These are phyloP conservation scores for Boletus coffeatus DNA, from an alignment of 1,284 basidiomycete genomes.

Conservation along the genomic window DNA sequence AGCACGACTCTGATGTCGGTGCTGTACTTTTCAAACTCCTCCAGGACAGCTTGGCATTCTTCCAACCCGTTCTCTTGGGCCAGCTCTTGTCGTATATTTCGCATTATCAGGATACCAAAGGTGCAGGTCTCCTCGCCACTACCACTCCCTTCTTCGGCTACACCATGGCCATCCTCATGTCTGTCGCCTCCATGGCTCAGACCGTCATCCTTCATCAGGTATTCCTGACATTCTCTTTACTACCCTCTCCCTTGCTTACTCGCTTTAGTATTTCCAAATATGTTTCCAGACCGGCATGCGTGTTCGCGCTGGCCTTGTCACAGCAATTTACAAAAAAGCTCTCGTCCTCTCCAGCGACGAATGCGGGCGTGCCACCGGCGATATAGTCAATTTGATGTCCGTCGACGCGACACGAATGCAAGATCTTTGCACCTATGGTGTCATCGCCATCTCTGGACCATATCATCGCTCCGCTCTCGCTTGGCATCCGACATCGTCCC, in stretches of 20 bases:
- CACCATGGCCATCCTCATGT: constrained; percentile 75
- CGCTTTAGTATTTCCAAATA: constrained; percentile 69
- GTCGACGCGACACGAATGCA: constrained; percentile 84
- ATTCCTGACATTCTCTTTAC: constrained; percentile 6
- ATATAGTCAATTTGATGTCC: constrained; percentile 93
- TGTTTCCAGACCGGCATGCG: constrained; percentile 89
- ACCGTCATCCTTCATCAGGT: constrained; percentile 87
- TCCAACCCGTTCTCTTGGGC: constrained; percentile 87
- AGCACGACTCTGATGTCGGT: constrained; percentile 36
- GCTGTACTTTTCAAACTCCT: constrained; percentile 67
- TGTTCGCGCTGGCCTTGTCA: constrained; percentile 82
- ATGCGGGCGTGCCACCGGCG: constrained; percentile 74
- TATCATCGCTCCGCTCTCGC: constrained; percentile 36
- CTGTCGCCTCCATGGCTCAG: constrained; percentile 69
- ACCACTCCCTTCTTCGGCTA: constrained; percentile 59
- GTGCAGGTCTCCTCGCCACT: constrained; percentile 11
- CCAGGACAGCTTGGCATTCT: constrained; percentile 80
- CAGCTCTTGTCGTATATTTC: constrained; percentile 81
- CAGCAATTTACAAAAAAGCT: constrained; percentile 83
- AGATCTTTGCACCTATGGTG: constrained; percentile 79
- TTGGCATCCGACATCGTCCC: neutral
- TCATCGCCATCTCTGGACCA: constrained; percentile 67
- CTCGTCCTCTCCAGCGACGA: constrained; percentile 84
- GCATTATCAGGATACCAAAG: constrained; percentile 52
- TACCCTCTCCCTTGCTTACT: neutral